Evolutionary conservation across 176 grass and related monocot species (phyloP), one percentile per base, ranked within the genome.

Genomic region (Musa troglodytarum): DNA sequence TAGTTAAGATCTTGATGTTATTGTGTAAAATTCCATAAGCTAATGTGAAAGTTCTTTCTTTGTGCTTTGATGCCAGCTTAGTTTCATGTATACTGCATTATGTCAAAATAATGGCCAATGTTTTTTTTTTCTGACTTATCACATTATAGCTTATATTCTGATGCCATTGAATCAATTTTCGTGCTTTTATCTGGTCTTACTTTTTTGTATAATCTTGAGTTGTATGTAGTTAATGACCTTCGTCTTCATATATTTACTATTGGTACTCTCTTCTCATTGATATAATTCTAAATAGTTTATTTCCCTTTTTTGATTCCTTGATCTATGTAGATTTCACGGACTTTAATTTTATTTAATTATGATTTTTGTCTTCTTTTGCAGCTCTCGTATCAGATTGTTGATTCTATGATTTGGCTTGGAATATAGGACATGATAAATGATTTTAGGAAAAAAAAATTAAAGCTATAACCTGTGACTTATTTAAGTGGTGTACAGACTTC

Each of bases 351-450:
- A 53, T 2, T 65, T 81, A 34, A 17, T 68, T 65, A 57, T 78
- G 14, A 28, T 51, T 71, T 79, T 74, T 75, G 1, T 72, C 51
- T 79, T 54, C 7, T 83, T 82, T 86, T 88, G 59, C 86, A 99
- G 95, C 82, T 98, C 81, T 98, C 95, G 13, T 99, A 99, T 62
- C 84, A 94, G 82, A 89, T 94, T 80, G 90, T 99, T 50, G 95
- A 99, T 71, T 91, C 88, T 12, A 99, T 94, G 95, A 99, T 99
- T 82, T 99, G 95, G 95, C 88, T 99, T 76, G 95, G 95, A 53
- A 99, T 99, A 80, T 81, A 88, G 0, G 95, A 99, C 78, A 99
- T 99, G 85, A 99, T 99, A 85, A 99, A 99, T 75, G 95, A 99
- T 49, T 99, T 99, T 71, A 94, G 95, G 72, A 99, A 99, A 79